phyloP scores from a whole-genome alignment of 2,329 filamentous ascomycete genomes.

The Scytalidium sp. region DNA sequence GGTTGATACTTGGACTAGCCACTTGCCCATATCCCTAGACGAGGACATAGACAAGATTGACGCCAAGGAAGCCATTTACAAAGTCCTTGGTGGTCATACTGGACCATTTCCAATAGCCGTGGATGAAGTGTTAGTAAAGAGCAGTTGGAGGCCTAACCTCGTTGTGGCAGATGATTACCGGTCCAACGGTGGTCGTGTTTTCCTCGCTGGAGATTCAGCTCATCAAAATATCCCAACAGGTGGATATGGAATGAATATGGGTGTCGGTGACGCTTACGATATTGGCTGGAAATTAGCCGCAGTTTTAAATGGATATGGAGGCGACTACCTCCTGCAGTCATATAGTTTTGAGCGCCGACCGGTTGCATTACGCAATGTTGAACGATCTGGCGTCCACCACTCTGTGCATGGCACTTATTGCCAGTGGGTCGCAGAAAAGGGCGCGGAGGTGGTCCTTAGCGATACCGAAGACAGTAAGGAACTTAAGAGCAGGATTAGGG shows the following conservation, averaged over 20 bases:
- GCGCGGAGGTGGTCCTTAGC: neutral
- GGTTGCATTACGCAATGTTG: slow-evolving; percentile 23
- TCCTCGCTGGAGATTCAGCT: slow-evolving; percentile 30
- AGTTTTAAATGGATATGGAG: slow-evolving; percentile 16
- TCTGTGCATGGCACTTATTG: neutral
- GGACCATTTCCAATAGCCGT: slow-evolving; percentile 23
- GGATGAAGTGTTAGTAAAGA: slow-evolving; percentile 31
- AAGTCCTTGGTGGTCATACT: slow-evolving; percentile 17
- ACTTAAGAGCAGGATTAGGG: neutral
- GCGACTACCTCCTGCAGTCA: slow-evolving; percentile 16
- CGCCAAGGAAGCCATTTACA: slow-evolving; percentile 20
- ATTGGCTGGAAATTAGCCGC: slow-evolving; percentile 29
- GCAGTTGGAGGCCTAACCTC: slow-evolving; percentile 27
- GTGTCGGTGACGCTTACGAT: slow-evolving; percentile 27
- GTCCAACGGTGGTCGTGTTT: slow-evolving; percentile 11
- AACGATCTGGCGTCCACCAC: slow-evolving; percentile 11
- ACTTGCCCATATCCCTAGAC: neutral
- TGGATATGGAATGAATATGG: slow-evolving; percentile 32
- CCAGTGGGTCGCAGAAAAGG: neutral
- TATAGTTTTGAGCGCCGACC: slow-evolving; percentile 23
- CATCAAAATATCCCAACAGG: slow-evolving; percentile 30
- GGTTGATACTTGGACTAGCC: neutral
- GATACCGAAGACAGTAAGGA: neutral
- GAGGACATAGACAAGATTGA: slow-evolving; percentile 15
- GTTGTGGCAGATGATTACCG: slow-evolving; percentile 23